These are phyloP conservation scores for Phytophthora palmivora DNA, from an alignment of 352 stramenopile species.

Conservation along the genomic window DNA sequence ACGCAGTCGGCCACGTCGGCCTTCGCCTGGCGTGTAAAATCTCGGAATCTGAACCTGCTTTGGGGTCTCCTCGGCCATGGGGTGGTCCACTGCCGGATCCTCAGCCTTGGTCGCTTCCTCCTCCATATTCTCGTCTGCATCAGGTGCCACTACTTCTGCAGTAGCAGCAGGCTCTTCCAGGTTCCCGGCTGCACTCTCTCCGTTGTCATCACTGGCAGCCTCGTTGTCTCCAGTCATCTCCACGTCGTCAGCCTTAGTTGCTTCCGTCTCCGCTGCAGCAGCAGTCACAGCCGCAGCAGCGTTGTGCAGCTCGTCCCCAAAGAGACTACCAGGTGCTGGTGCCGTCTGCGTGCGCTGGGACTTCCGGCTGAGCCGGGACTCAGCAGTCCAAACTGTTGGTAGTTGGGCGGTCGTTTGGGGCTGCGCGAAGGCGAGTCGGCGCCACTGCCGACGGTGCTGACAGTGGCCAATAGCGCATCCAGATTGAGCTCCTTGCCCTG, in stretches of 20 bases:
- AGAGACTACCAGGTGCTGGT: constrained; percentile 80
- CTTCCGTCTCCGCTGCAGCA: constrained; percentile 22
- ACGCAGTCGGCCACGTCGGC: constrained; percentile 61
- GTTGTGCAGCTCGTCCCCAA: constrained; percentile 74
- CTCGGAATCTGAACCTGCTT: constrained; percentile 59
- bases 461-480: constrained; percentile 40
- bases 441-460: constrained; percentile 21
- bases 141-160: constrained; percentile 4
- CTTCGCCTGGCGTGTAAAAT: constrained; percentile 78
- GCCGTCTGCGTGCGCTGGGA: constrained; percentile 55
- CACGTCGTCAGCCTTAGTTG: constrained; percentile 45
- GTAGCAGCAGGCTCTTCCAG: constrained; percentile 11
- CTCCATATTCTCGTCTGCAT: constrained; percentile 39
- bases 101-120: constrained; percentile 12
- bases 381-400: constrained; percentile 64
- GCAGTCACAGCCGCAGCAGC: constrained; percentile 21
- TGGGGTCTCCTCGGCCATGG: constrained; percentile 39
- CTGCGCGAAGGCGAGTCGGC: constrained; percentile 71
- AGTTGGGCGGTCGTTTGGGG: constrained; percentile 83
- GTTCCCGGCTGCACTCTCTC: constrained; percentile 17
- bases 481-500: constrained; percentile 72
- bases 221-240: constrained; percentile 49
- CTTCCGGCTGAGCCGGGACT: constrained; percentile 43
- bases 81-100: constrained; percentile 22
- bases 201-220: constrained; percentile 16